A percentile compares a stretch with the other conserved stretches of the same genome.
Conservation (phyloP, 768 basidiomycete genomes). For the Suillus fuscotomentosus region DNA sequence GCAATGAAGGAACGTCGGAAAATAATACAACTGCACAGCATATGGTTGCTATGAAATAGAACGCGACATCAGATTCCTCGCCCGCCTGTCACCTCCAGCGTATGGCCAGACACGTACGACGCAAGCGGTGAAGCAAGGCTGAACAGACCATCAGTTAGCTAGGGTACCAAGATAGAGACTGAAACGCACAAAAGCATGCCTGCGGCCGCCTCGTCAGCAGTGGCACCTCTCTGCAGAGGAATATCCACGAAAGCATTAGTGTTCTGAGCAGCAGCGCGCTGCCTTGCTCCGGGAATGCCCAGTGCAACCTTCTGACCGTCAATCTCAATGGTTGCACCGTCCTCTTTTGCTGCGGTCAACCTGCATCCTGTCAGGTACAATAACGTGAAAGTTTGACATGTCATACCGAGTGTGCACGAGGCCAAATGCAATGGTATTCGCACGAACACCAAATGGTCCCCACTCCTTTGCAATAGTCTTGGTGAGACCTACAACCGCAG, state of each 20-base stretch:
- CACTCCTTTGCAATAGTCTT: slow-evolving; percentile 90
- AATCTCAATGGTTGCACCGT: slow-evolving; percentile 71
- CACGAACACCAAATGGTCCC: slow-evolving; percentile 80
- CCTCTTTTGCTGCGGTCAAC: slow-evolving; percentile 78
- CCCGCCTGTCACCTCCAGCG: slow-evolving; percentile 82
- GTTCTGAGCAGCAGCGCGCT: slow-evolving; percentile 34
- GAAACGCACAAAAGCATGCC: slow-evolving; percentile 71
- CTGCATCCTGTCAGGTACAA: slow-evolving; percentile 30
- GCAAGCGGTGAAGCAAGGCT: slow-evolving; percentile 80
- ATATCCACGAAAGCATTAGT: slow-evolving; percentile 46
- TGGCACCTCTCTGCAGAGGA: slow-evolving; percentile 68
- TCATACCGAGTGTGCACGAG: slow-evolving; percentile 71
- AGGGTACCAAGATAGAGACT: neutral
- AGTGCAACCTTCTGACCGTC: slow-evolving; percentile 82
- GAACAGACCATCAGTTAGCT: slow-evolving; percentile 5
- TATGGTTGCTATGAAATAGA: neutral
- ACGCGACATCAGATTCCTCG: slow-evolving; percentile 53
- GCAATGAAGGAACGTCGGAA: neutral
- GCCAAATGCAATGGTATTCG: slow-evolving; percentile 80
- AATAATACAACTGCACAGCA: neutral
- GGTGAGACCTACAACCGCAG: slow-evolving; percentile 75
- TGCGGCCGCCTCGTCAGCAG: slow-evolving; percentile 74
- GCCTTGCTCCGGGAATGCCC: slow-evolving; percentile 64
- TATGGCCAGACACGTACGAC: slow-evolving; percentile 80
- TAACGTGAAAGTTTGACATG: neutral